phyloP scores from a whole-genome alignment of 2,329 filamentous ascomycete species.

The Chlorencoelia australis region DNA sequence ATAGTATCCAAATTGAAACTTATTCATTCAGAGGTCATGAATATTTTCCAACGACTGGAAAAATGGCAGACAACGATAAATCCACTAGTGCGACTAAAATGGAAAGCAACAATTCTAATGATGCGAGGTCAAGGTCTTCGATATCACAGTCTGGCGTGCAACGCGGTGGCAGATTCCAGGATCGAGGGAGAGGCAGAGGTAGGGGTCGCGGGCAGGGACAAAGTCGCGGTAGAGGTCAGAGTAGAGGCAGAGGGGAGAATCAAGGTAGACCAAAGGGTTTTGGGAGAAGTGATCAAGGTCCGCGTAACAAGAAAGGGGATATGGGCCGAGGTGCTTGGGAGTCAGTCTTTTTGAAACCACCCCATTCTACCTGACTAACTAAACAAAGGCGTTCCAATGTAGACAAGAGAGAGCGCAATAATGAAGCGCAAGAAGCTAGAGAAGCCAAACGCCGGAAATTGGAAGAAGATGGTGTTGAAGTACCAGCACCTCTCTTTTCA shows the following conservation, averaged over 20 bases:
- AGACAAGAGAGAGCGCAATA: conserved; percentile 42
- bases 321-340: conserved; percentile 56
- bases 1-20: too few relatives aligned
- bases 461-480: conserved; percentile 27
- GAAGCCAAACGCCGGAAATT: conserved; percentile 44
- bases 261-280: conserved; percentile 33
- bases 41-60: conserved; percentile 11
- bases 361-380: conserved; percentile 33
- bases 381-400: conserved; percentile 37
- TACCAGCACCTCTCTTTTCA: conserved; percentile 36
- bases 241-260: conserved; percentile 31
- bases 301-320: conserved; percentile 51
- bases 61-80: conserved; percentile 21
- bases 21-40: conserved; percentile 22
- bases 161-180: conserved; percentile 4
- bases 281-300: conserved; percentile 24
- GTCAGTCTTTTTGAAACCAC: conserved; percentile 34
- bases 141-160: conserved; percentile 8
- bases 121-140: not conserved
- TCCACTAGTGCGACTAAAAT: conserved; percentile 7
- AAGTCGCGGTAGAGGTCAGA: conserved; percentile 13
- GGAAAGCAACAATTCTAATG: not conserved
- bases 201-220: conserved; percentile 16
- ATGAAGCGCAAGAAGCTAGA: conserved; percentile 38
- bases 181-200: conserved; percentile 8